These are phyloP conservation scores for Hypoxylon fuscum DNA, from an alignment of 495 filamentous ascomycete genomes.

Conservation along the genomic window DNA sequence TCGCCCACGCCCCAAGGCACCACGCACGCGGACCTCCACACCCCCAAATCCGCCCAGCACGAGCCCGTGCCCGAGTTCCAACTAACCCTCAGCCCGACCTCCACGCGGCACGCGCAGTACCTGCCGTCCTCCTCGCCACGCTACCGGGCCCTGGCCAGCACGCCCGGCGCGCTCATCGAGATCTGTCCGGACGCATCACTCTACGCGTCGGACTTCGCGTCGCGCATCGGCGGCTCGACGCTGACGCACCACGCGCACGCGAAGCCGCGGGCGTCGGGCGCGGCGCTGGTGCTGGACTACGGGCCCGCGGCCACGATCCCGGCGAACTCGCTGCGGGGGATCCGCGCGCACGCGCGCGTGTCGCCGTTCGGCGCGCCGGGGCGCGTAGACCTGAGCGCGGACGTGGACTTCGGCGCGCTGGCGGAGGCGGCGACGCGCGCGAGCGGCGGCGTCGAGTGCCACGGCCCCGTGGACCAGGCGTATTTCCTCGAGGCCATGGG, in stretches of 20 bases:
- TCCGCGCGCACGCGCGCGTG: conserved; percentile 74
- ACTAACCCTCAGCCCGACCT: conserved; percentile 74
- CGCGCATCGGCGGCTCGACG: conserved; percentile 75
- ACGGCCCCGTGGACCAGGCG: conserved; percentile 91
- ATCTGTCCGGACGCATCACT: conserved; percentile 85
- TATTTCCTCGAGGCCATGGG: conserved; percentile 82
- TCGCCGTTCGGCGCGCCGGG: conserved; percentile 82
- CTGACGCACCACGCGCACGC: conserved; percentile 37
- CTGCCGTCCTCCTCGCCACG: conserved; percentile 85
- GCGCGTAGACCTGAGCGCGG: conserved; percentile 83
- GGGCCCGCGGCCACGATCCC: conserved; percentile 82
- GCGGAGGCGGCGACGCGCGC: conserved; percentile 81
- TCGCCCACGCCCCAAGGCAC: conserved; percentile 67
- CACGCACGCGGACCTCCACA: conserved; percentile 54
- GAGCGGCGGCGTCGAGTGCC: conserved; percentile 83
- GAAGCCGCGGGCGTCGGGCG: conserved; percentile 75
- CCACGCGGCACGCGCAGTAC: conserved; percentile 82
- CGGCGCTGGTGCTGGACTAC: conserved; percentile 93
- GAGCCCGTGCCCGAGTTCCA: conserved; percentile 77
- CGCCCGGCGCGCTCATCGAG: conserved; percentile 75
- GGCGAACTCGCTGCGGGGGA: conserved; percentile 86
- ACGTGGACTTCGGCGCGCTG: conserved; percentile 89
- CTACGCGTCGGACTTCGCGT: conserved; percentile 80
- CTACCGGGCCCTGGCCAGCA: conserved; percentile 75
- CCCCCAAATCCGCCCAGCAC: conserved; percentile 64